These are phyloP conservation scores for Mimosa pudica DNA, from an alignment of 306 rosid species.

Conservation along the genomic window DNA sequence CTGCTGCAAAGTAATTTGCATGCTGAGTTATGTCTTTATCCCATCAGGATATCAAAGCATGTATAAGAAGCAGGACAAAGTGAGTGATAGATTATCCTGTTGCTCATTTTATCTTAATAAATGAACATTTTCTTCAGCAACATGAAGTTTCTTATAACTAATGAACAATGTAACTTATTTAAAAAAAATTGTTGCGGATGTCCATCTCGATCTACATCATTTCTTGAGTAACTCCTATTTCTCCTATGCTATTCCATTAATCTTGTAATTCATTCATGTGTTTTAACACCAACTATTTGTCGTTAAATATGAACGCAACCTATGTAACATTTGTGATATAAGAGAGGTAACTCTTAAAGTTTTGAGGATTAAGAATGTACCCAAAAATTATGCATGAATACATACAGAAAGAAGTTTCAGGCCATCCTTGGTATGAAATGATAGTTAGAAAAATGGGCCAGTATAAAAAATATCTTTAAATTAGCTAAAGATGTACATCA, in stretches of 20 bases:
- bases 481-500: not conserved
- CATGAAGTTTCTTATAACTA: not conserved
- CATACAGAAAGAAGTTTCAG: not conserved
- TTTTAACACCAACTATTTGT: not conserved
- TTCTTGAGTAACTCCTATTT: not conserved
- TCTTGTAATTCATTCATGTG: not conserved
- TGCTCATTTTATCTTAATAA: not conserved
- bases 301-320: not conserved
- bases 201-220: not conserved
- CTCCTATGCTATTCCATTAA: not conserved
- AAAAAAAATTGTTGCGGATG: not conserved
- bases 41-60: not conserved
- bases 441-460: not conserved
- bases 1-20: slow-evolving; percentile 34
- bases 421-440: not conserved
- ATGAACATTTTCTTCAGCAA: not conserved
- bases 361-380: not conserved
- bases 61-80: not conserved
- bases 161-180: too few species aligned
- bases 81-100: not conserved
- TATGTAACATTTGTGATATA: not conserved
- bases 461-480: not conserved
- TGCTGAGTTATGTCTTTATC: slow-evolving; percentile 14
- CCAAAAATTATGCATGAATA: not conserved
- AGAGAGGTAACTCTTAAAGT: not conserved